These are phyloP conservation scores for Mallotus japonicus DNA, from an alignment of 441 rosid species.

Conservation along the genomic window DNA sequence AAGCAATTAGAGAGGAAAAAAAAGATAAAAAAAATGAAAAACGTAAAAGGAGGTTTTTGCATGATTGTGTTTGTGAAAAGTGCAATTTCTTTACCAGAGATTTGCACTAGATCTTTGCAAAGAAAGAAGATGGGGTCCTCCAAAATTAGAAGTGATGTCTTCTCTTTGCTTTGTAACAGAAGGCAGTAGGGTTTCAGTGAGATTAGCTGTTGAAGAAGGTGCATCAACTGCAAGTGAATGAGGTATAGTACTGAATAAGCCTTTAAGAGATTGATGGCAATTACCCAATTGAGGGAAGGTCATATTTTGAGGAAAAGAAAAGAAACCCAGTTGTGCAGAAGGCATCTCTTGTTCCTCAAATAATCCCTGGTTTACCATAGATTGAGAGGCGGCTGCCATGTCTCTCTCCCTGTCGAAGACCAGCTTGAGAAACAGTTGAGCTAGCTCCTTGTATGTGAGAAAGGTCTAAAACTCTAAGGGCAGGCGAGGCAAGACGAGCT, in stretches of 20 bases:
- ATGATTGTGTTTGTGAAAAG: constrained; percentile 11
- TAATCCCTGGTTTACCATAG: constrained; percentile 51
- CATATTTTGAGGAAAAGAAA: constrained; percentile 49
- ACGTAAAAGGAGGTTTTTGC: background rate
- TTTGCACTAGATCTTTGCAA: constrained; percentile 58
- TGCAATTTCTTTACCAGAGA: constrained; percentile 54
- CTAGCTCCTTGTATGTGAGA: too few relatives aligned
- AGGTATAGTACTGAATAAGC: constrained; percentile 26
- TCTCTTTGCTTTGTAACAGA: constrained; percentile 40
- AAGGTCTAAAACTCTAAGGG: background rate
- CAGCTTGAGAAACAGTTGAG: background rate
- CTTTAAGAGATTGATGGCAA: constrained; percentile 43
- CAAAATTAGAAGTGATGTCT: constrained; percentile 31
- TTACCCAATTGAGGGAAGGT: constrained; percentile 37
- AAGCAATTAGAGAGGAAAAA: too few relatives aligned
- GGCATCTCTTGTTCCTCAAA: constrained; percentile 64
- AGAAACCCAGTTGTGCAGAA: constrained; percentile 49
- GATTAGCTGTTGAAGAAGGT: constrained; percentile 28
- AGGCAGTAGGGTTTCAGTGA: constrained; percentile 67
- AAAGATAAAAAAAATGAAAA: background rate
- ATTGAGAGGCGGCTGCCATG: constrained; percentile 47
- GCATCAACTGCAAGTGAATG: constrained; percentile 26
- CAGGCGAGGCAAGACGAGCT: background rate
- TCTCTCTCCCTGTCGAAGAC: constrained; percentile 22
- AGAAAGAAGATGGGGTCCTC: constrained; percentile 47